These are phyloP conservation scores for Musa balbisiana DNA, from an alignment of 202 grass and related monocot genomes.

Conservation along the genomic window DNA sequence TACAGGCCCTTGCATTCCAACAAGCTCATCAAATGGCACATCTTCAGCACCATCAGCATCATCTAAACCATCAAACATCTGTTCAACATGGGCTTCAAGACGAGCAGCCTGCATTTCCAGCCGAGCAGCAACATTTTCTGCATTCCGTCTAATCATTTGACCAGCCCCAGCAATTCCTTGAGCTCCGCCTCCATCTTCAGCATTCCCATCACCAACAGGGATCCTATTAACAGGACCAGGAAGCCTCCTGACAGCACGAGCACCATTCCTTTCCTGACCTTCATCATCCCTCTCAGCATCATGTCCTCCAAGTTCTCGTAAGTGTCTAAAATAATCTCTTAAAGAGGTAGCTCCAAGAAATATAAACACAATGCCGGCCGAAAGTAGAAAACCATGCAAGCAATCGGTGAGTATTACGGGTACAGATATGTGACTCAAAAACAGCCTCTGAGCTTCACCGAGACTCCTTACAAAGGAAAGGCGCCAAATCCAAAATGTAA, in stretches of 20 bases:
- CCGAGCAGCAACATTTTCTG: slow-evolving; percentile 93
- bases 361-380: slow-evolving; percentile 94
- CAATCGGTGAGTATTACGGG: slow-evolving; percentile 96
- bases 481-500: slow-evolving; percentile 97
- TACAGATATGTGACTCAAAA: slow-evolving; percentile 77
- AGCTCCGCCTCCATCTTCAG: slow-evolving; percentile 63
- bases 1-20: slow-evolving; percentile 98
- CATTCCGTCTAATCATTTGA: slow-evolving; percentile 87
- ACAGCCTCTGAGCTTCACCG: slow-evolving; percentile 84
- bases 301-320: slow-evolving; percentile 81
- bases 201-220: slow-evolving; percentile 53
- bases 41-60: slow-evolving; percentile 97
- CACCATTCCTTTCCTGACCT: slow-evolving; percentile 77
- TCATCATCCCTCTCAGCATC: slow-evolving; percentile 82
- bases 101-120: slow-evolving; percentile 51
- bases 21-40: slow-evolving; percentile 95
- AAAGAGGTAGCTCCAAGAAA: slow-evolving; percentile 97
- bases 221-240: slow-evolving; percentile 67
- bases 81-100: slow-evolving; percentile 96
- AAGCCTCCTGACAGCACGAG: slow-evolving; percentile 84
- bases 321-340: slow-evolving; percentile 94
- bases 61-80: slow-evolving; percentile 98
- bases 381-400: slow-evolving; percentile 91
- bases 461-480: slow-evolving; percentile 88
- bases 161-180: slow-evolving; percentile 70